phyloP scores from a whole-genome alignment of 2,329 filamentous ascomycete genomes.

The Colletotrichum sublineola region DNA sequence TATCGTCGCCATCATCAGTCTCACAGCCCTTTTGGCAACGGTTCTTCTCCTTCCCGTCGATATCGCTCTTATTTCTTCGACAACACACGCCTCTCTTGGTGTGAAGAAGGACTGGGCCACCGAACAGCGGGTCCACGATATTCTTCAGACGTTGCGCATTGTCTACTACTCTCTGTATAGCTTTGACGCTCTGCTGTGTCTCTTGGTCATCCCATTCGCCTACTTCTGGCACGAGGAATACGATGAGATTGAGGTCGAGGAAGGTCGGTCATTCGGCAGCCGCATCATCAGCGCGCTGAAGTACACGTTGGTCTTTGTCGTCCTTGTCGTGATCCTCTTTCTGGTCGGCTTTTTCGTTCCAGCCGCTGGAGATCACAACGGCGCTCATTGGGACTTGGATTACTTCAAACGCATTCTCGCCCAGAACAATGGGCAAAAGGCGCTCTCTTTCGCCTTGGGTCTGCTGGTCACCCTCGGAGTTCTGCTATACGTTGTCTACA shows the following conservation, averaged over 20 bases:
- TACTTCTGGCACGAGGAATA: slow-evolving; percentile 99
- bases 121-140: slow-evolving; percentile 80
- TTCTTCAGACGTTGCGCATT: slow-evolving; percentile 83
- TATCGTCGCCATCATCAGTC: slow-evolving; percentile 85
- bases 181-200: slow-evolving; percentile 88
- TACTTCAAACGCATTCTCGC: slow-evolving; percentile 89
- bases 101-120: slow-evolving; percentile 96
- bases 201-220: slow-evolving; percentile 91
- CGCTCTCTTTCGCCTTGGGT: slow-evolving; percentile 89
- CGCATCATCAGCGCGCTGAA: slow-evolving; percentile 88
- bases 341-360: slow-evolving; percentile 95
- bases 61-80: slow-evolving; percentile 93
- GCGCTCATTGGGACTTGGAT: slow-evolving; percentile 83
- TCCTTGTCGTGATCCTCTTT: slow-evolving; percentile 85
- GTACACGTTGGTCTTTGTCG: slow-evolving; percentile 88
- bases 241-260: slow-evolving; percentile 89
- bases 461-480: slow-evolving; percentile 91
- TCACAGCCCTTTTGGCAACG: slow-evolving; percentile 90
- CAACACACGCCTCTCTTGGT: slow-evolving; percentile 79
- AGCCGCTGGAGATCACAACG: slow-evolving; percentile 75
- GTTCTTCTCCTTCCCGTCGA: slow-evolving; percentile 94
- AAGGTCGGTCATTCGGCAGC: slow-evolving; percentile 77
- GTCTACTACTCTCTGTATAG: slow-evolving; percentile 96
- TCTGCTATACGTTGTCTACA: slow-evolving; percentile 89
- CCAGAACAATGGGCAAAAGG: slow-evolving; percentile 92